Evolutionary conservation across 73 alveolate genomes (phyloP).

Genomic region (Stentor roeselii): DNA sequence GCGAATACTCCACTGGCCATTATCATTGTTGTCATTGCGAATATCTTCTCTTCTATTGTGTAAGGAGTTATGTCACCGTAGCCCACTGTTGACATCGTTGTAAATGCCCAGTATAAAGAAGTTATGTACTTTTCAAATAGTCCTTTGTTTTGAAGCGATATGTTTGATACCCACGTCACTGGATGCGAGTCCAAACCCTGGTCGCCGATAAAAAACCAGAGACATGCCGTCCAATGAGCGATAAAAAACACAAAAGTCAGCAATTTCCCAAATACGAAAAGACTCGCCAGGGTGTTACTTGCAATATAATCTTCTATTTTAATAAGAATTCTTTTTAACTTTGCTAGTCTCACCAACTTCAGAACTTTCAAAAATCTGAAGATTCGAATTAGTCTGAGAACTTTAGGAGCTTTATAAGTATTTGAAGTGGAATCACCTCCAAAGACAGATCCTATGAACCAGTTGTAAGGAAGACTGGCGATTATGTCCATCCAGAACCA

Average conservation of each 20-base stretch:
- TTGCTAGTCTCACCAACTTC: slow-evolving; percentile 55
- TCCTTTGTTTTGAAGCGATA: slow-evolving; percentile 45
- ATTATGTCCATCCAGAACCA: slow-evolving; percentile 71
- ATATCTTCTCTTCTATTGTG: slow-evolving; percentile 44
- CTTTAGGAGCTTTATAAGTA: slow-evolving; percentile 47
- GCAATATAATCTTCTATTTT: slow-evolving; percentile 59
- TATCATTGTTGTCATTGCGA: slow-evolving; percentile 41
- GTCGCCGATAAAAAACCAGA: slow-evolving; percentile 54
- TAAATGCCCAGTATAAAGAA: slow-evolving; percentile 57
- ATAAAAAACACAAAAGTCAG: slow-evolving; percentile 48
- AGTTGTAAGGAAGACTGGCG: slow-evolving; percentile 61
- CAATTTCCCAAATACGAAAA: slow-evolving; percentile 44
- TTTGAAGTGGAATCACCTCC: slow-evolving; percentile 27
- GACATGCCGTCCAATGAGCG: slow-evolving; percentile 76
- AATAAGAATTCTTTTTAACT: slow-evolving; percentile 48
- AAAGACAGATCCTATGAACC: slow-evolving; percentile 1
- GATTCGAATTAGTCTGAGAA: slow-evolving; percentile 57
- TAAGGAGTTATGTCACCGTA: slow-evolving; percentile 70
- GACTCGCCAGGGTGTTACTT: slow-evolving; percentile 40
- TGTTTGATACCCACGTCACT: slow-evolving; percentile 44
- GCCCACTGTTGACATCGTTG: slow-evolving; percentile 71
- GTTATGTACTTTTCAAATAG: slow-evolving; percentile 43
- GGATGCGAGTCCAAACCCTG: slow-evolving; percentile 36
- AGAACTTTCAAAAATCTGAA: slow-evolving; percentile 60
- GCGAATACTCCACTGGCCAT: slow-evolving; percentile 58